A percentile compares a stretch with the other conserved stretches of the same genome.
phyloP scores from a whole-genome alignment of 1,284 basidiomycete species.

The Leccinum insigne region DNA sequence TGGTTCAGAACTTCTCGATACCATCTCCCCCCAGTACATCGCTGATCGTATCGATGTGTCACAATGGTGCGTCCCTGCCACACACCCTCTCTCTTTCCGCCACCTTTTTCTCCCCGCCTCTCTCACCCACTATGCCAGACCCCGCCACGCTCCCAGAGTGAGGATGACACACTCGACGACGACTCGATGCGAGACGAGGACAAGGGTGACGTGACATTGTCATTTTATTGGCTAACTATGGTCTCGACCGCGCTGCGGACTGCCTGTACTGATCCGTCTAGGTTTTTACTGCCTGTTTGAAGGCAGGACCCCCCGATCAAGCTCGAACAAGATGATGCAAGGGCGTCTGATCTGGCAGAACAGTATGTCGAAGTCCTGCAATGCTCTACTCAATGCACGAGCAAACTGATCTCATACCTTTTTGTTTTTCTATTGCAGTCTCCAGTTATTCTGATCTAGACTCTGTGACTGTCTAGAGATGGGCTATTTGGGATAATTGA shows the following conservation, averaged over 20 bases:
- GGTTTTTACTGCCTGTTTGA: constrained; percentile 91
- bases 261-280: too few species aligned
- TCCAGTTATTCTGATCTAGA: constrained; percentile 76
- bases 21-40: constrained; percentile 87
- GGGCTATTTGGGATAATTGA: constrained; percentile 81
- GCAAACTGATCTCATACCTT: constrained; percentile 4
- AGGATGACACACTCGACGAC: too few species aligned
- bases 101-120: too few species aligned
- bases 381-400: background rate
- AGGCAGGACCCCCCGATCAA: constrained; percentile 84
- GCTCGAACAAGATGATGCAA: constrained; percentile 87
- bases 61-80: too few species aligned
- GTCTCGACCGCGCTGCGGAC: too few species aligned
- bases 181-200: too few species aligned
- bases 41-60: constrained; percentile 49
- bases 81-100: too few species aligned
- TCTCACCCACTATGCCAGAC: too few species aligned
- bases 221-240: too few species aligned
- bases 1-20: constrained; percentile 94
- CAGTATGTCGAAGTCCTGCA: constrained; percentile 44
- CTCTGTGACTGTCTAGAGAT: constrained; percentile 60
- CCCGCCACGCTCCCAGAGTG: too few species aligned
- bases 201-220: background rate
- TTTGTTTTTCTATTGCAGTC: constrained; percentile 39
- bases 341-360: constrained; percentile 50